Evolutionary conservation across 108 stramenopile genomes (phyloP).

Genomic region (Cylindrotheca closterium): DNA sequence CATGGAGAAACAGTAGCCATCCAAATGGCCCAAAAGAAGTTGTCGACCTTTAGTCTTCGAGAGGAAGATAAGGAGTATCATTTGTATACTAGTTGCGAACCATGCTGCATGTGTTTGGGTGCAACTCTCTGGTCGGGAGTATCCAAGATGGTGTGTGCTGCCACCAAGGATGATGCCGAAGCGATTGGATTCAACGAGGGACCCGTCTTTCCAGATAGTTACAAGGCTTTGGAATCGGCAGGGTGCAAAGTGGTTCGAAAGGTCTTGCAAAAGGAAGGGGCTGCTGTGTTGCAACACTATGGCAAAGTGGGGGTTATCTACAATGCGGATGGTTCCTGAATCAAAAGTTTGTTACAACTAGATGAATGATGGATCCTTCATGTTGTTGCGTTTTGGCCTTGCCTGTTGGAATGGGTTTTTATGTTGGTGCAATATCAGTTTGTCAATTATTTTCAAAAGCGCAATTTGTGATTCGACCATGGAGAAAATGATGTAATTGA

Average conservation of each 20-base stretch:
- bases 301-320: constrained; percentile 69
- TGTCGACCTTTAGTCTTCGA: constrained; percentile 53
- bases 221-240: constrained; percentile 59
- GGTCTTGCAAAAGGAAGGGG: constrained; percentile 69
- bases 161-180: constrained; percentile 80
- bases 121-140: constrained; percentile 87
- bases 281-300: constrained; percentile 62
- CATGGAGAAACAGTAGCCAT: constrained; percentile 90
- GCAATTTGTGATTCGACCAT: too few relatives aligned
- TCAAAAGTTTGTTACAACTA: too few relatives aligned
- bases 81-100: constrained; percentile 82
- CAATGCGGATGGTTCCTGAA: constrained; percentile 42
- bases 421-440: too few relatives aligned
- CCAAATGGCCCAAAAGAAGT: constrained; percentile 71
- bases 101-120: constrained; percentile 85
- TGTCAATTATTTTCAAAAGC: too few relatives aligned
- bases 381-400: too few relatives aligned
- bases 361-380: too few relatives aligned
- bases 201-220: constrained; percentile 79
- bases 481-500: too few relatives aligned
- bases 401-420: too few relatives aligned
- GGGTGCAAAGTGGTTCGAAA: constrained; percentile 61
- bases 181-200: constrained; percentile 89
- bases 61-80: constrained; percentile 47
- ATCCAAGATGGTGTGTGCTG: constrained; percentile 70